A percentile compares a stretch with the other conserved stretches of the same genome.
Conservation (phyloP, 352 stramenopile species). For the Phytophthora pluvialis region DNA sequence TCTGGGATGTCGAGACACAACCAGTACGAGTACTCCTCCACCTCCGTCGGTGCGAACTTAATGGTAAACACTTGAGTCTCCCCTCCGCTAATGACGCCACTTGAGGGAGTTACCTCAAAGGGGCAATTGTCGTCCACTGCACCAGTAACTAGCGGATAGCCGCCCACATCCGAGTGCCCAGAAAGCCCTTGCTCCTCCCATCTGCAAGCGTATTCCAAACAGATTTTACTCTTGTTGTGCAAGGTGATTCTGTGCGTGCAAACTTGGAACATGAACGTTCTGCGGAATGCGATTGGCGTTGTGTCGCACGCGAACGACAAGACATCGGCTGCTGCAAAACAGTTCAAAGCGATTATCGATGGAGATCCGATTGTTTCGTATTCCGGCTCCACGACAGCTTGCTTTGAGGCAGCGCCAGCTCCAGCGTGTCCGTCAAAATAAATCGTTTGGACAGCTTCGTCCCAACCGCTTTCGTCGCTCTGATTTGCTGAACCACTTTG, state of each 20-base stretch:
- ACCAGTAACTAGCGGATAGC: conserved; percentile 7
- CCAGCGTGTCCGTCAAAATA: conserved; percentile 48
- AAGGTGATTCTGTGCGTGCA: conserved; percentile 77
- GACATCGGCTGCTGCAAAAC: conserved; percentile 73
- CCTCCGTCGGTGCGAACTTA: conserved; percentile 92
- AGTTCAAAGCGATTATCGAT: conserved; percentile 53
- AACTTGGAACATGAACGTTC: conserved; percentile 89
- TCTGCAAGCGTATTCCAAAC: conserved; percentile 60
- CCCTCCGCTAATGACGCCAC: conserved; percentile 62
- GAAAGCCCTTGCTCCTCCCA: conserved; percentile 47
- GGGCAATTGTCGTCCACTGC: conserved; percentile 72
- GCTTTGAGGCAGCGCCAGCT: conserved; percentile 18
- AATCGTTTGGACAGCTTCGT: conserved; percentile 73
- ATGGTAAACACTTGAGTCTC: conserved; percentile 79
- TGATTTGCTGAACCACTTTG: conserved; percentile 24
- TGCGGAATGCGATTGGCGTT: conserved; percentile 68
- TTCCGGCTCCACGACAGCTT: conserved; percentile 50
- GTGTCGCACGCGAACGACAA: conserved; percentile 70
- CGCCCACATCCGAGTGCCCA: conserved; percentile 9
- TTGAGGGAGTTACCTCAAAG: conserved; percentile 84
- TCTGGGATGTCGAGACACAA: conserved; percentile 52
- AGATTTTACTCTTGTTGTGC: conserved; percentile 78
- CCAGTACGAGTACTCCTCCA: conserved; percentile 86
- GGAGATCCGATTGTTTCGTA: conserved; percentile 46
- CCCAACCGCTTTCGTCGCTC: conserved; percentile 64